Evolutionary conservation across 352 stramenopile genomes (phyloP), one percentile per base, ranked within the genome.

Genomic region (Phytophthora macrochlamydospora): DNA sequence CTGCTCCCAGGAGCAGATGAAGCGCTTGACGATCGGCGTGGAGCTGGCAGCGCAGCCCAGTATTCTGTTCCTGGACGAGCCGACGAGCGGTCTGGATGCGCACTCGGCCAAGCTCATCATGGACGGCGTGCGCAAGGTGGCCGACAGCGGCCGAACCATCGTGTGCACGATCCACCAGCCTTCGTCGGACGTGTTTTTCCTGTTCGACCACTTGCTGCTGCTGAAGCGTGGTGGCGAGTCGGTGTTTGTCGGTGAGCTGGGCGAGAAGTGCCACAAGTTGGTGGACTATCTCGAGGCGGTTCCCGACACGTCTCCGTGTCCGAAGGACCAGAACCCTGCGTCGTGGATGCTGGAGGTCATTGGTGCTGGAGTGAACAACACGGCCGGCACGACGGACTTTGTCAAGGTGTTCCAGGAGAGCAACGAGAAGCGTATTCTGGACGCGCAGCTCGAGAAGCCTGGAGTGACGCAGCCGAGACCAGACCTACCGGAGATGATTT

Each of bases 131-230:
- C 83, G 91, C 37, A 91, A 93, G 51, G 78, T 96, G 51, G 87
- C 89, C 5, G 56, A 61, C 35, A 79, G 75, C 18, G 87, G 88
- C 7, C 62, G 76, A 3, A 91, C 80, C 9, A 83, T 98, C 28
- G 68, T 97, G 2, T 95, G 92, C 44, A 97, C 88, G 30, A 98
- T 98, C 66, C 92, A 98, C 67, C 92, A 98, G 70, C 92, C 92
- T 30, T 84, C 78, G 29, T 90, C 79, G 1, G 85, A 97, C 46
- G 82, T 97, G 0, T 96, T 97, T n/a, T 82, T 85, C 40, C 81
- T 89, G 44, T 96, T 96, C 62, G 89, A 97, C 67, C 79, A 83
- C 42, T 54, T 96, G 9, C 75, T 96, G 53, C 61, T 97, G 2
- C 56, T 97, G 44, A 77, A 83, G 42, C 64, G 66, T 31, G 78